phyloP scores from a whole-genome alignment of 2,329 filamentous ascomycete genomes.

The Lithohypha guttulata region DNA sequence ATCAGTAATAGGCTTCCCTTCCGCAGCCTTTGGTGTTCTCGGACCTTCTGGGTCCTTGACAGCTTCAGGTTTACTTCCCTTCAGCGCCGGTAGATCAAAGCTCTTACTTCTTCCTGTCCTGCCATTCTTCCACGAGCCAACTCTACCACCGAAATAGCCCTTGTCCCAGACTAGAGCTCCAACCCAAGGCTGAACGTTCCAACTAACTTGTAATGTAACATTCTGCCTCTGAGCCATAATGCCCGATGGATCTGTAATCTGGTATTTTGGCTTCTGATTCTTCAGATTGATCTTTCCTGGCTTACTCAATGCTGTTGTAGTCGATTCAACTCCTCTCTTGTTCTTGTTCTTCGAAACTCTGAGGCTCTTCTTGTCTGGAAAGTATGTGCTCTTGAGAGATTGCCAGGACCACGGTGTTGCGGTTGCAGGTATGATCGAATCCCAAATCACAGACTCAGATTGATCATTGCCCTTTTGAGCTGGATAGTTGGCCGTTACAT shows the following conservation, averaged over 20 bases:
- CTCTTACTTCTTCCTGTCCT: conserved; percentile 39
- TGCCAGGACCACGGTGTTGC: conserved; percentile 33
- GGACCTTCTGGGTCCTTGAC: conserved; percentile 16
- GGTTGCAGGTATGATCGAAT: conserved; percentile 72
- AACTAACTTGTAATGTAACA: conserved; percentile 71
- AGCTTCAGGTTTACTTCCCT: conserved; percentile 26
- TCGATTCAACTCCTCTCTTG: conserved; percentile 19
- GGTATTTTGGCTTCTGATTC: conserved; percentile 90
- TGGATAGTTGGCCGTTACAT: conserved; percentile 68
- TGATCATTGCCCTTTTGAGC: conserved; percentile 23
- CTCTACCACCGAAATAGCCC: conserved; percentile 31
- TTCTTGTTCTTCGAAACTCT: conserved; percentile 17
- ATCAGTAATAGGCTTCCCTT: conserved; percentile 15
- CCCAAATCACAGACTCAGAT: conserved; percentile 86
- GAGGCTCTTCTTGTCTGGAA: conserved; percentile 21
- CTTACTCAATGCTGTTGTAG: conserved; percentile 16
- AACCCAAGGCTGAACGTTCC: conserved; percentile 98
- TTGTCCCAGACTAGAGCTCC: conserved; percentile 73
- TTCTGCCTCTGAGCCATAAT: conserved; percentile 63
- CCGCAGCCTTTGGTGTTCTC: conserved; percentile 16
- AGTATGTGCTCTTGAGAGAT: conserved; percentile 28
- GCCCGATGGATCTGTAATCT: conserved; percentile 81
- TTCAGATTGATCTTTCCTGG: conserved; percentile 62
- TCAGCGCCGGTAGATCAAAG: conserved; percentile 48
- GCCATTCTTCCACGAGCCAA: conserved; percentile 42